phyloP scores from a whole-genome alignment of 352 stramenopile species.

The Globisporangium okanoganense region DNA sequence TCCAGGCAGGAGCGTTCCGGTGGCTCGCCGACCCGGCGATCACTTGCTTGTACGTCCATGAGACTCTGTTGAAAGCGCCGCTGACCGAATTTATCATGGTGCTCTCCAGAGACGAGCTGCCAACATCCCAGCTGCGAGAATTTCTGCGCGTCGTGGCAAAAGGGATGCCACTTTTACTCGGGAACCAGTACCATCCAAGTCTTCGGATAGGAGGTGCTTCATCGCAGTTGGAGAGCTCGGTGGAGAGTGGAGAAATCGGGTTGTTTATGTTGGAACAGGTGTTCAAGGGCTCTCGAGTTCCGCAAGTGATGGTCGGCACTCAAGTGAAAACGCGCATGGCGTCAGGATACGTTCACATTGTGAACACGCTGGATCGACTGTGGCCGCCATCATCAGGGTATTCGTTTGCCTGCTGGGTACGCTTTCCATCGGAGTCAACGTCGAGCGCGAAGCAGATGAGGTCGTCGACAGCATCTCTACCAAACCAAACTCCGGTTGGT shows the following conservation, averaged over 20 bases:
- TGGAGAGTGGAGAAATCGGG: slow-evolving; percentile 30
- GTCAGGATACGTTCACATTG: slow-evolving; percentile 61
- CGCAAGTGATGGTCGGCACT: slow-evolving; percentile 52
- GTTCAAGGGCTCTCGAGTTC: slow-evolving; percentile 40
- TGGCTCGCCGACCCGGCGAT: slow-evolving; percentile 50
- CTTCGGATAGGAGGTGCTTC: not conserved
- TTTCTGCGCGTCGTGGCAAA: slow-evolving; percentile 50
- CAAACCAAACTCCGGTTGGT: not conserved
- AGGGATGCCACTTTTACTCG: slow-evolving; percentile 44
- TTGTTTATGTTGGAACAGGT: slow-evolving; percentile 38
- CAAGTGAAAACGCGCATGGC: slow-evolving; percentile 43
- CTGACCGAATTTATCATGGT: slow-evolving; percentile 39
- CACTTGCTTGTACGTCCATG: slow-evolving; percentile 28
- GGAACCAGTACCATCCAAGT: slow-evolving; percentile 17
- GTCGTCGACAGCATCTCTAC: not conserved
- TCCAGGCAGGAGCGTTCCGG: slow-evolving; percentile 47
- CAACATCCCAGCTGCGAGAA: slow-evolving; percentile 44
- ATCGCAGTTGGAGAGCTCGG: not conserved
- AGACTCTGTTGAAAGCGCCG: slow-evolving; percentile 27
- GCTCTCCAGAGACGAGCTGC: slow-evolving; percentile 44
- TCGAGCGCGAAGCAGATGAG: not conserved
- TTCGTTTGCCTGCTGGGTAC: slow-evolving; percentile 72
- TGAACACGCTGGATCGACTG: slow-evolving; percentile 48
- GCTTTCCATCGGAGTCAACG: slow-evolving; percentile 32
- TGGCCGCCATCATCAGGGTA: slow-evolving; percentile 76